phyloP scores from a whole-genome alignment of 148 eudicot species.

The Rhododendron vialii region DNA sequence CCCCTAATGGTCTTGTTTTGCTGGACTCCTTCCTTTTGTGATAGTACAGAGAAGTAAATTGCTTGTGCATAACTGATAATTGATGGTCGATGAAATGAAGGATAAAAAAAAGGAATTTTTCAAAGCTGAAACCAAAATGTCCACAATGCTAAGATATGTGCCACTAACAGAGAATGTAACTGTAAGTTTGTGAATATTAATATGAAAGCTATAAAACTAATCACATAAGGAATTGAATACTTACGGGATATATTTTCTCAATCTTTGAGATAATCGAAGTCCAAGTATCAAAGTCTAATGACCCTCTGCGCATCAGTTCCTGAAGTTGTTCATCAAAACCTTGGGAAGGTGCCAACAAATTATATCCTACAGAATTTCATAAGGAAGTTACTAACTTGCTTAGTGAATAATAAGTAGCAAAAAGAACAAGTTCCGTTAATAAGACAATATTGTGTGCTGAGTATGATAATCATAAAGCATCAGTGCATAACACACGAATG shows the following conservation, averaged over 20 bases:
- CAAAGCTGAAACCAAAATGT: not conserved
- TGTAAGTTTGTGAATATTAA: not conserved
- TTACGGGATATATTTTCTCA: slow-evolving; percentile 53
- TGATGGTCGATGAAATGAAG: not conserved
- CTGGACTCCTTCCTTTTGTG: not conserved
- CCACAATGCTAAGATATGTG: not conserved
- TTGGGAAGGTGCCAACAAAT: slow-evolving; percentile 16
- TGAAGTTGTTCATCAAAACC: slow-evolving; percentile 36
- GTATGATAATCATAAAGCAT: not conserved
- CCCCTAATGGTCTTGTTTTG: not conserved
- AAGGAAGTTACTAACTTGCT: not conserved
- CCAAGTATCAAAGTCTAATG: slow-evolving; percentile 58
- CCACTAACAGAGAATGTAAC: not conserved
- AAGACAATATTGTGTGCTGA: not conserved
- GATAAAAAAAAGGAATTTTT: not conserved
- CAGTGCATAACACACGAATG: not conserved
- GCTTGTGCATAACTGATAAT: not conserved
- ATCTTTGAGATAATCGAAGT: slow-evolving; percentile 48
- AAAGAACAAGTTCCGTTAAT: not conserved
- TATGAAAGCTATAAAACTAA: not conserved
- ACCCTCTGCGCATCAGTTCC: slow-evolving; percentile 38
- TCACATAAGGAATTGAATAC: slow-evolving; percentile 11
- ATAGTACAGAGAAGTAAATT: not conserved
- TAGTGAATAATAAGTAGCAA: not conserved
- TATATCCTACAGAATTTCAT: not conserved